Conservation (phyloP, 1,284 basidiomycete genomes). For the Ceratobasidium sp. region DNA sequence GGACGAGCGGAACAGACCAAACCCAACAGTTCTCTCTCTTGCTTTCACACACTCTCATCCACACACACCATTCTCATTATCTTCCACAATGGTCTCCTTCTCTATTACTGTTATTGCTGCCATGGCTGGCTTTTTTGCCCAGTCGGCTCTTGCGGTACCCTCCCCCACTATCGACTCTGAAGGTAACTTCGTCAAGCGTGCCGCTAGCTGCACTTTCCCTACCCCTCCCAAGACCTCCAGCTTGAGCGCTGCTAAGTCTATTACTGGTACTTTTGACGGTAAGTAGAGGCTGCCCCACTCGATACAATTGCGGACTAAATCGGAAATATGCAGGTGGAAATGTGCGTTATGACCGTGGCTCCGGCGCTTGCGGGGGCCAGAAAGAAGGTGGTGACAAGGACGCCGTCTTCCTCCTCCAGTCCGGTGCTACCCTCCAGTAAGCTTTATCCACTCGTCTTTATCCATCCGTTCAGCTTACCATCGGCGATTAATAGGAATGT, state of each 20-base stretch:
- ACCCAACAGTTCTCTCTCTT: no score
- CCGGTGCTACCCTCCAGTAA: slow-evolving; percentile 57
- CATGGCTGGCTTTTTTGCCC: no score
- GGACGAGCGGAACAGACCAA: no score
- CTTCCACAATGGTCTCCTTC: no score
- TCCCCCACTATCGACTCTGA: no score
- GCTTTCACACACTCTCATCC: no score
- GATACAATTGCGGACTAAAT: not conserved
- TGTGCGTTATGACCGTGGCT: slow-evolving; percentile 36
- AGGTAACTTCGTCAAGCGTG: slow-evolving; percentile 31
- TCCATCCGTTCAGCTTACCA: slow-evolving; percentile 58
- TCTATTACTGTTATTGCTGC: no score
- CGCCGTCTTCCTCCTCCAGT: slow-evolving; percentile 51
- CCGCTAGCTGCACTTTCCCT: slow-evolving; percentile 57
- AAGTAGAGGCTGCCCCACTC: no score
- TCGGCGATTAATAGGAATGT: slow-evolving; percentile 55
- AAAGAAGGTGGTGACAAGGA: slow-evolving; percentile 36
- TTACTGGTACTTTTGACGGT: slow-evolving; percentile 53
- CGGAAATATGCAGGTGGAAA: slow-evolving; percentile 12
- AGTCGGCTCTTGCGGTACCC: no score
- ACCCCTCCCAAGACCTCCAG: slow-evolving; percentile 59
- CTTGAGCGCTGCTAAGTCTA: slow-evolving; percentile 57
- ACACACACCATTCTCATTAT: no score
- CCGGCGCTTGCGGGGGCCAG: slow-evolving; percentile 43
- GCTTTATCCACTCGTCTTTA: slow-evolving; percentile 56